phyloP scores from a whole-genome alignment of 2,329 filamentous ascomycete species.

The Aspergillus luchuensis region DNA sequence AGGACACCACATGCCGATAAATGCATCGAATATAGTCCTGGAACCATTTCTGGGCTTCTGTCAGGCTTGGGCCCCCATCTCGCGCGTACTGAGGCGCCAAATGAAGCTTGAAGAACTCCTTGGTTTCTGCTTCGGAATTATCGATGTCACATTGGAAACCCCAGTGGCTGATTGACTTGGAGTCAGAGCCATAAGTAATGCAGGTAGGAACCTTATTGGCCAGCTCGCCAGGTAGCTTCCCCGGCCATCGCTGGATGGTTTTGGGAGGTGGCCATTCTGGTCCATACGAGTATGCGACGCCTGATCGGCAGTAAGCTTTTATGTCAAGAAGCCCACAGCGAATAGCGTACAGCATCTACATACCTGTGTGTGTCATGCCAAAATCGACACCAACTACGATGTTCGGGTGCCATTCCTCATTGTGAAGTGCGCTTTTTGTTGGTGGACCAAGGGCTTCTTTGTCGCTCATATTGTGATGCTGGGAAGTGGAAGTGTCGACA shows the following conservation, averaged over 20 bases:
- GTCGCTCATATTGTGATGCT: not conserved
- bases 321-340: too few species aligned
- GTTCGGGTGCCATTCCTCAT: conserved; percentile 27
- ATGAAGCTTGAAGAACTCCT: conserved; percentile 44
- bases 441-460: conserved; percentile 2
- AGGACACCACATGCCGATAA: conserved; percentile 33
- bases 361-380: conserved; percentile 35
- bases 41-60: conserved; percentile 32
- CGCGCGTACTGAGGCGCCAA: conserved; percentile 34
- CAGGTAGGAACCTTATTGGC: conserved; percentile 39
- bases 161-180: conserved; percentile 28
- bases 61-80: conserved; percentile 24
- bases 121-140: conserved; percentile 26
- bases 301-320: conserved; percentile 14
- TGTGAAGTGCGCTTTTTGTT: not conserved
- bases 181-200: conserved; percentile 28
- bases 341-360: not conserved
- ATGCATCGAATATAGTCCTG: conserved; percentile 39
- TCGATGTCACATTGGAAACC: conserved; percentile 41
- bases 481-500: too few species aligned
- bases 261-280: conserved; percentile 39
- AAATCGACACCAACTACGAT: conserved; percentile 32
- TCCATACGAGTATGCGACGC: conserved; percentile 39
- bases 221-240: conserved; percentile 31
- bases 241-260: conserved; percentile 40